These are phyloP conservation scores for Colletotrichum sp. DNA, from an alignment of 2,329 filamentous ascomycete genomes.

Conservation along the genomic window DNA sequence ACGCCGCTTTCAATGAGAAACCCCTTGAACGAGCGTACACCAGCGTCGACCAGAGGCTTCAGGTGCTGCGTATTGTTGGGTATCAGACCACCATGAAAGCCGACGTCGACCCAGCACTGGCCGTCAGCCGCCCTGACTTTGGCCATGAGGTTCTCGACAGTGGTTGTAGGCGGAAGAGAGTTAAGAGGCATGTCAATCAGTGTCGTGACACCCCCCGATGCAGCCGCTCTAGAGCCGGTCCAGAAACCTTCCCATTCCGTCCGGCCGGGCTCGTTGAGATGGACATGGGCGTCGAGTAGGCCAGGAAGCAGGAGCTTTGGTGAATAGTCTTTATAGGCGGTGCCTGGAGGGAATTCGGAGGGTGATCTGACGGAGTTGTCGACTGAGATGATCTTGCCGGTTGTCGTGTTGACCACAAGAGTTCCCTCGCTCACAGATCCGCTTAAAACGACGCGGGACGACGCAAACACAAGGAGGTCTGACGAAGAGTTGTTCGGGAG, in stretches of 20 bases:
- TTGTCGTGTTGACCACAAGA: slow-evolving; percentile 75
- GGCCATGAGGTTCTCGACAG: slow-evolving; percentile 77
- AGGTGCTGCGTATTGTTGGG: slow-evolving; percentile 86
- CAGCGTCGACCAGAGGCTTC: slow-evolving; percentile 79
- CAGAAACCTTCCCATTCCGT: slow-evolving; percentile 99
- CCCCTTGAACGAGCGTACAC: slow-evolving; percentile 94
- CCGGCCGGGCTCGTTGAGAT: slow-evolving; percentile 94
- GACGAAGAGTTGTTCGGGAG: neutral
- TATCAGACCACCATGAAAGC: slow-evolving; percentile 93
- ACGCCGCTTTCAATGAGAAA: slow-evolving; percentile 97
- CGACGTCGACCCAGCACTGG: slow-evolving; percentile 97
- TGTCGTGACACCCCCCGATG: slow-evolving; percentile 94
- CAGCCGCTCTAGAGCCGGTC: slow-evolving; percentile 91
- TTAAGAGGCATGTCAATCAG: slow-evolving; percentile 98
- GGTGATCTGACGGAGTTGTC: slow-evolving; percentile 74
- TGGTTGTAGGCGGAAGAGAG: slow-evolving; percentile 94
- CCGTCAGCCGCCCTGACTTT: slow-evolving; percentile 84
- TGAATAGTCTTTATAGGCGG: slow-evolving; percentile 82
- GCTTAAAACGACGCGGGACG: neutral
- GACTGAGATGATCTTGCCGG: slow-evolving; percentile 84
- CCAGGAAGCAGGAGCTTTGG: slow-evolving; percentile 87
- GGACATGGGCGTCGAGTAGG: slow-evolving; percentile 94
- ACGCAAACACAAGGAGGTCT: neutral
- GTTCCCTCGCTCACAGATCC: slow-evolving; percentile 60
- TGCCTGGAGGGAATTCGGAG: slow-evolving; percentile 73